phyloP scores from a whole-genome alignment of 345 rosid genomes.

The Pugionium dolabratum region DNA sequence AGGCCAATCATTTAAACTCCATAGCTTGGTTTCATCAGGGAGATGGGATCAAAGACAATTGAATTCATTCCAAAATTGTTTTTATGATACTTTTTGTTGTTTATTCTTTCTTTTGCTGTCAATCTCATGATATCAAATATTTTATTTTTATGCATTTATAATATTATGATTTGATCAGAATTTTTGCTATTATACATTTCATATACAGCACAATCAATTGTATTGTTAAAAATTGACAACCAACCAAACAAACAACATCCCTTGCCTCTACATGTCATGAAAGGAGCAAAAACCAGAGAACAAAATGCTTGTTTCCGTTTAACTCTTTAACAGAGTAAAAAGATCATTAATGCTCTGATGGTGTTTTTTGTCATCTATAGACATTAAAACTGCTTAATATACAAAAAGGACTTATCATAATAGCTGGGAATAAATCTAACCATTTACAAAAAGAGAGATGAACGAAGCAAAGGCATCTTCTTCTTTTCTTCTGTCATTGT shows the following conservation, averaged over 20 bases:
- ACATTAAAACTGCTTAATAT: too few relatives aligned
- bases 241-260: constrained; percentile 5
- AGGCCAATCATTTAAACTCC: constrained; percentile 22
- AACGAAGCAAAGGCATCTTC: too few relatives aligned
- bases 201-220: constrained; percentile 2
- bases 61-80: constrained; percentile 24
- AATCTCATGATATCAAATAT: constrained; percentile 23
- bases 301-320: too few relatives aligned
- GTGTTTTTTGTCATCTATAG: too few relatives aligned
- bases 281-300: too few relatives aligned
- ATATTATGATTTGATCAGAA: constrained; percentile 29
- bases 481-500: background rate
- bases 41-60: constrained; percentile 23
- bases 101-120: constrained; percentile 17
- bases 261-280: too few relatives aligned
- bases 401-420: too few relatives aligned
- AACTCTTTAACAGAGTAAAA: too few relatives aligned
- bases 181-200: background rate
- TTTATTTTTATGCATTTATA: constrained; percentile 14
- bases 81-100: background rate
- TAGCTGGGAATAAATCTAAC: too few relatives aligned
- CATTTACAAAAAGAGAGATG: background rate
- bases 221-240: background rate
- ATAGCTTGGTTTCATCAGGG: constrained; percentile 28
- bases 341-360: too few relatives aligned